phyloP scores from a whole-genome alignment of 2,329 filamentous ascomycete genomes.

The Ophiostoma populinum region DNA sequence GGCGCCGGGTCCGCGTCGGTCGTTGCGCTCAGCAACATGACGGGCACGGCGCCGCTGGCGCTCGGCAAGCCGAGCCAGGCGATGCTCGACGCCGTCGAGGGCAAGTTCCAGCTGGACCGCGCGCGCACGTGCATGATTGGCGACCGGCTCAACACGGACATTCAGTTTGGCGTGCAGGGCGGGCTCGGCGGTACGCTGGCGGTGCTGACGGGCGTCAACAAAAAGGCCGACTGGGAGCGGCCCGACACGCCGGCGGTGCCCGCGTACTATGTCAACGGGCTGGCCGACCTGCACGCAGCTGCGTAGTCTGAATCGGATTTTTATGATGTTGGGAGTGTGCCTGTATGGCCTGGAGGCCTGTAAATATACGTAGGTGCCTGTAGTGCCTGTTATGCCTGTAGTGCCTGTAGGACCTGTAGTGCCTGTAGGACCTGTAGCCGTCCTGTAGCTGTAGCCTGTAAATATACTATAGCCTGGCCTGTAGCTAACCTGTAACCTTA shows the following conservation, averaged over 20 bases:
- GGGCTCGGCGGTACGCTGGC: slow-evolving; percentile 79
- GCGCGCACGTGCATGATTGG: slow-evolving; percentile 87
- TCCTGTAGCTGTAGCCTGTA: no score
- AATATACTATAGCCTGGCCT: no score
- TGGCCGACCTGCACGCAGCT: slow-evolving; percentile 49
- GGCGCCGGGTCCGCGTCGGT: slow-evolving; percentile 66
- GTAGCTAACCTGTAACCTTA: no score
- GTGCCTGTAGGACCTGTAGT: no score
- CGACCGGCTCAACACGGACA: slow-evolving; percentile 86
- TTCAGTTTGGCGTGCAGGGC: slow-evolving; percentile 84
- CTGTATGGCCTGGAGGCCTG: no score
- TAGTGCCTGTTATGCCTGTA: no score
- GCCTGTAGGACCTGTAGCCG: no score
- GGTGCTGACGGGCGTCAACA: slow-evolving; percentile 77
- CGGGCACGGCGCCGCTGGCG: slow-evolving; percentile 50
- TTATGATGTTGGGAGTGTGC: no score
- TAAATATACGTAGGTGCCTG: no score
- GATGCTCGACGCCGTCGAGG: slow-evolving; percentile 98
- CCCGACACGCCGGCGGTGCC: slow-evolving; percentile 54
- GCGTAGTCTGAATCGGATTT: no score
- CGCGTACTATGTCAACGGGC: slow-evolving; percentile 64
- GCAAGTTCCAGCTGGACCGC: slow-evolving; percentile 80
- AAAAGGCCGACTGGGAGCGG: slow-evolving; percentile 67
- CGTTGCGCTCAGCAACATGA: slow-evolving; percentile 60
- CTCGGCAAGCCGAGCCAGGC: slow-evolving; percentile 92